phyloP scores from a whole-genome alignment of 495 filamentous ascomycete species.

The Copromyces sp. region DNA sequence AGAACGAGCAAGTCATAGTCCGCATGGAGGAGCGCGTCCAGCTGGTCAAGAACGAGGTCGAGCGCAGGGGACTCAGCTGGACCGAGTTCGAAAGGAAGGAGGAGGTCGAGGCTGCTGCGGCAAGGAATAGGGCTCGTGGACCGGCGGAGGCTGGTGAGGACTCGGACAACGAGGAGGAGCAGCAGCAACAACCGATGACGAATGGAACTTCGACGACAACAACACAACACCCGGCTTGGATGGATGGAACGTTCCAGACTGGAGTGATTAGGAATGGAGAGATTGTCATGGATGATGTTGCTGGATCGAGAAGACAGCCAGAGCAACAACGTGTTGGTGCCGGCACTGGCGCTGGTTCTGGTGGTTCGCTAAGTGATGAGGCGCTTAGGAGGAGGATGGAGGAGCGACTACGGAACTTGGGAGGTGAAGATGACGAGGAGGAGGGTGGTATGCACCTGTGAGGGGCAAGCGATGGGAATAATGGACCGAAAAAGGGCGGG shows the following conservation, averaged over 20 bases:
- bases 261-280: slow-evolving; percentile 34
- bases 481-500: neutral
- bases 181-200: slow-evolving; percentile 3
- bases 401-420: slow-evolving; percentile 33
- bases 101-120: slow-evolving; percentile 18
- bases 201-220: neutral
- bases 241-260: slow-evolving; percentile 46
- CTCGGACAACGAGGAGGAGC: neutral
- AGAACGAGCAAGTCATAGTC: slow-evolving; percentile 65
- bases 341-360: slow-evolving; percentile 1
- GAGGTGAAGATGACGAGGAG: slow-evolving; percentile 32
- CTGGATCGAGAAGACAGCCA: slow-evolving; percentile 2
- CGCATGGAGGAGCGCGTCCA: slow-evolving; percentile 64
- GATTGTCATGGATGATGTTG: slow-evolving; percentile 24
- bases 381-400: slow-evolving; percentile 36
- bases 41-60: slow-evolving; percentile 63
- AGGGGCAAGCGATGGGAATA: slow-evolving; percentile 5
- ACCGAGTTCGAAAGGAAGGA: slow-evolving; percentile 40
- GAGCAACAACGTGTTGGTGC: neutral
- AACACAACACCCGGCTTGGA: slow-evolving; percentile 34
- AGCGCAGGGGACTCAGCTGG: slow-evolving; percentile 64
- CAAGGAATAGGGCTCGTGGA: neutral
- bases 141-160: slow-evolving; percentile 8
- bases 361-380: slow-evolving; percentile 35
- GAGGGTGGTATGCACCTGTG: slow-evolving; percentile 59